Conservation (phyloP, 2,329 filamentous ascomycete species). For the Cyphellophora attinorum region DNA sequence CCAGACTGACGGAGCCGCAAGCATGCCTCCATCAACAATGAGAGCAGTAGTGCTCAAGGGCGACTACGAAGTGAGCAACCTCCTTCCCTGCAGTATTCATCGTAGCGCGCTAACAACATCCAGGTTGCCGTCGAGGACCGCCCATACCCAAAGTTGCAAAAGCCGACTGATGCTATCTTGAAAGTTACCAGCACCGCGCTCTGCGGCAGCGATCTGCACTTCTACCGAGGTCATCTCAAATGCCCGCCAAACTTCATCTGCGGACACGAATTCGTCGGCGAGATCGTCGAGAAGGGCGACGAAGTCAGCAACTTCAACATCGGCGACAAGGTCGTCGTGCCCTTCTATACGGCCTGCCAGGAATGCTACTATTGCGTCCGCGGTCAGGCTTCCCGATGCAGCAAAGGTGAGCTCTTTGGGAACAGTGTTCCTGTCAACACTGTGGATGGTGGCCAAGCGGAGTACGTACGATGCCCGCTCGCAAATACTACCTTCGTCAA, state of each 20-base stretch:
- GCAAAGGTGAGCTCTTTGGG: conserved; percentile 33
- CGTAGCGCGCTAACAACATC: not conserved
- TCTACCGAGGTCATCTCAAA: conserved; percentile 44
- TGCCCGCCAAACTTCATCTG: conserved; percentile 37
- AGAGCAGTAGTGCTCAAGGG: conserved; percentile 19
- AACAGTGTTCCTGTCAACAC: conserved; percentile 44
- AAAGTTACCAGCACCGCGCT: conserved; percentile 22
- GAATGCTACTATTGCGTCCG: conserved; percentile 43
- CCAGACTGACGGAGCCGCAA: too few relatives aligned
- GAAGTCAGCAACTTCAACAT: conserved; percentile 37
- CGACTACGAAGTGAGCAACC: conserved; percentile 12
- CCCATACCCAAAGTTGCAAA: conserved; percentile 32
- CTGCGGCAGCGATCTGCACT: conserved; percentile 45
- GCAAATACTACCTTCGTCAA: conserved; percentile 40
- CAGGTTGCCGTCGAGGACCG: conserved; percentile 32
- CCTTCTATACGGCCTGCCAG: conserved; percentile 43
- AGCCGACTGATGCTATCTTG: conserved; percentile 40
- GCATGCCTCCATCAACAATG: conserved; percentile 17
- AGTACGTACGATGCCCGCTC: conserved; percentile 45
- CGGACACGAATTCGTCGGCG: conserved; percentile 47
- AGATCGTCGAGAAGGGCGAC: conserved; percentile 35
- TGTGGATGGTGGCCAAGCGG: conserved; percentile 46
- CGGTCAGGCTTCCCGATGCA: conserved; percentile 45
- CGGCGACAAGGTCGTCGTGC: conserved; percentile 45
- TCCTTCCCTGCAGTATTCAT: not conserved